Conservation (phyloP, 345 rosid genomes). For the Aegle marmelos region DNA sequence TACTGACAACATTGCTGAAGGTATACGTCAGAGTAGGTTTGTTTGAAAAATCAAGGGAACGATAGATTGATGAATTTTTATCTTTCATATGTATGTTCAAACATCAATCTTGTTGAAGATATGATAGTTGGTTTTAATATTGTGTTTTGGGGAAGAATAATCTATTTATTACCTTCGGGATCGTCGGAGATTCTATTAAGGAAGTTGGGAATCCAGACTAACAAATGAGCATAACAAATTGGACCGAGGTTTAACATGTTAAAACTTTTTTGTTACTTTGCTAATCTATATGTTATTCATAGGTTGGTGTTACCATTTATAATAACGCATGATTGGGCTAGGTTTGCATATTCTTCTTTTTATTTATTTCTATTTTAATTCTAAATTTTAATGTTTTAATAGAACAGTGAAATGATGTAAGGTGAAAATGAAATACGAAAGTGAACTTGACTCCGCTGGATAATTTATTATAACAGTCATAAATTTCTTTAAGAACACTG, state of each 20-base stretch:
- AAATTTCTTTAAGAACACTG: no score
- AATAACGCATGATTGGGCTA: not conserved
- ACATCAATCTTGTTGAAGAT: not conserved
- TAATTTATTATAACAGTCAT: no score
- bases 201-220: not conserved
- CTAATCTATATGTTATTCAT: not conserved
- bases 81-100: conserved; percentile 1
- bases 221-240: no score
- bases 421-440: no score
- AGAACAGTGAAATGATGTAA: no score
- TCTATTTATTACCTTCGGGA: not conserved
- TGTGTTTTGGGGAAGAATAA: not conserved
- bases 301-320: not conserved
- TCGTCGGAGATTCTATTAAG: not conserved
- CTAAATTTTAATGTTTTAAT: no score
- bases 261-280: not conserved
- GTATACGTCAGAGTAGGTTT: conserved; percentile 88
- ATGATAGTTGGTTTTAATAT: not conserved
- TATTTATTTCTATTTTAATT: no score
- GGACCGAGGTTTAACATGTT: not conserved
- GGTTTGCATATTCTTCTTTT: no score
- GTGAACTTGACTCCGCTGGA: no score
- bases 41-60: conserved; percentile 74
- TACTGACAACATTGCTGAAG: conserved; percentile 76
- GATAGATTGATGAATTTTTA: conserved; percentile 34